phyloP scores from a whole-genome alignment of 139 green algal genomes.

The Nannochloris sp. region DNA sequence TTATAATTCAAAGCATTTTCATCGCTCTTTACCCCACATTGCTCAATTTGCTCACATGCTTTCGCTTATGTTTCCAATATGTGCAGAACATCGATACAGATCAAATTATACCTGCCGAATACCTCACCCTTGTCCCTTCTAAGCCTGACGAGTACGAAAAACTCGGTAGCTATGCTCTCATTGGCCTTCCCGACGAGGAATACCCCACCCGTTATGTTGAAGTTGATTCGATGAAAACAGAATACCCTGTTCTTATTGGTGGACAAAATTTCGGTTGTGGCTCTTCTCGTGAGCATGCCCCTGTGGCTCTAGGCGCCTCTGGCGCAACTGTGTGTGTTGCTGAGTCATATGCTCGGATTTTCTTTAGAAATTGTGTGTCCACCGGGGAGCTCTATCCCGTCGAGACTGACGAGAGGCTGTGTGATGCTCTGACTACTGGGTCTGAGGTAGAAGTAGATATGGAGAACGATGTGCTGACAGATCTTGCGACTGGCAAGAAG shows the following conservation, averaged over 20 bases:
- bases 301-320: slow-evolving; percentile 79
- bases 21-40: not conserved
- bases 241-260: slow-evolving; percentile 86
- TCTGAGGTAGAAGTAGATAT: slow-evolving; percentile 87
- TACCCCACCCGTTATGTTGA: slow-evolving; percentile 70
- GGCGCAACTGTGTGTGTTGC: slow-evolving; percentile 73
- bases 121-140: slow-evolving; percentile 88
- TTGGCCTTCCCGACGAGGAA: slow-evolving; percentile 71
- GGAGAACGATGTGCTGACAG: slow-evolving; percentile 72
- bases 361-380: slow-evolving; percentile 94
- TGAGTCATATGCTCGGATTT: slow-evolving; percentile 91
- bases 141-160: slow-evolving; percentile 97
- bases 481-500: slow-evolving; percentile 67
- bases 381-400: slow-evolving; percentile 89
- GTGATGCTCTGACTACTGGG: slow-evolving; percentile 73
- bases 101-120: slow-evolving; percentile 95
- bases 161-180: slow-evolving; percentile 87
- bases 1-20: too few relatives aligned
- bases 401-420: slow-evolving; percentile 71
- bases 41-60: too few relatives aligned
- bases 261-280: slow-evolving; percentile 94
- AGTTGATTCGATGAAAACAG: slow-evolving; percentile 82
- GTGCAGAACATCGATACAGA: slow-evolving; percentile 96
- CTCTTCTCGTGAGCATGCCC: slow-evolving; percentile 87
- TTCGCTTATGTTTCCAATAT: not conserved